These are phyloP conservation scores for Coniella lustricola DNA, from an alignment of 2,329 filamentous ascomycete species.

Conservation along the genomic window DNA sequence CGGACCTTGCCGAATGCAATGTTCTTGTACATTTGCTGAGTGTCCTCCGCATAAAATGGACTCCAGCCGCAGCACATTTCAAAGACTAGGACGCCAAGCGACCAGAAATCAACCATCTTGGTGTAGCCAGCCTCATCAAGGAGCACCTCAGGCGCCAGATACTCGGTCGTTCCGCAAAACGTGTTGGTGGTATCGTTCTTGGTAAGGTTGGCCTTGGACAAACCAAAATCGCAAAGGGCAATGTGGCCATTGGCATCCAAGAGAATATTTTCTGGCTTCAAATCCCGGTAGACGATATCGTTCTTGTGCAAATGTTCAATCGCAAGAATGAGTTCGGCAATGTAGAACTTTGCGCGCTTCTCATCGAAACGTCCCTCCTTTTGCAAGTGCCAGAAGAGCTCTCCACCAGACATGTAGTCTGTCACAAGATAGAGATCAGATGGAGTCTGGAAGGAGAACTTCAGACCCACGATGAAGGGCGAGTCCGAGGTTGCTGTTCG, in stretches of 20 bases:
- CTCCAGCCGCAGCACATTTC: constrained; percentile 99
- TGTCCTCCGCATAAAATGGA: constrained; percentile 97
- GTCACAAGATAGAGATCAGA: constrained; percentile 97
- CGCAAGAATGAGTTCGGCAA: constrained; percentile 91
- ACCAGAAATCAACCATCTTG: constrained; percentile 99
- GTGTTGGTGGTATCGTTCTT: constrained; percentile 98
- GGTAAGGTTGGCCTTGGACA: constrained; percentile 94
- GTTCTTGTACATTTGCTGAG: constrained; percentile 99
- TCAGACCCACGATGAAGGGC: constrained; percentile 94
- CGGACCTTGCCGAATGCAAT: constrained; percentile 98
- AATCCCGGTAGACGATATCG: constrained; percentile 94
- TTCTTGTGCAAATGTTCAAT: constrained; percentile 93
- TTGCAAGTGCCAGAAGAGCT: constrained; percentile 97
- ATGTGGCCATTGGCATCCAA: constrained; percentile 97
- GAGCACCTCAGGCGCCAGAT: constrained; percentile 89
- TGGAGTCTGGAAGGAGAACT: constrained; percentile 97
- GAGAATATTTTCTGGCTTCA: constrained; percentile 97
- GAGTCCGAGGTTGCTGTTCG: constrained; percentile 93
- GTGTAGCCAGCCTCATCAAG: constrained; percentile 96
- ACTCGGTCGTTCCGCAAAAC: constrained; percentile 97
- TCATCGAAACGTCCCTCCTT: constrained; percentile 95
- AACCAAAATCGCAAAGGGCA: constrained; percentile 91
- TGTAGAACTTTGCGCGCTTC: constrained; percentile 95
- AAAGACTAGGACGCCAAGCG: constrained; percentile 89
- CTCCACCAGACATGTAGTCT: constrained; percentile 98